A percentile compares a stretch with the other conserved stretches of the same genome.
Evolutionary conservation across 306 rosid species (phyloP).

Genomic region (Vigna radiata): DNA sequence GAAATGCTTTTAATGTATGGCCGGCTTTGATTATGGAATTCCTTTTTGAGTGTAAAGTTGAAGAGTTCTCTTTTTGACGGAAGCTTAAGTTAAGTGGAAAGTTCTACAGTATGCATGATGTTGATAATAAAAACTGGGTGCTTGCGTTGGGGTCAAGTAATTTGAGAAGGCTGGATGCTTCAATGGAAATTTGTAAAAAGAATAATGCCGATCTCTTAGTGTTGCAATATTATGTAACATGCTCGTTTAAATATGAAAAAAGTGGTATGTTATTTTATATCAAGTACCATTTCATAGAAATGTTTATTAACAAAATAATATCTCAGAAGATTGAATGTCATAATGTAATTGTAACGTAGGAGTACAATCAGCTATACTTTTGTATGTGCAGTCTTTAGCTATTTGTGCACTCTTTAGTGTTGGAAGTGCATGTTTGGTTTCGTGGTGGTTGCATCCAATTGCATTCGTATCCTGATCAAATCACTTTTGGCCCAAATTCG

Average conservation of each 20-base stretch:
- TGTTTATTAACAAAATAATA: not conserved
- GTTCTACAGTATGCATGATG: conserved; percentile 9
- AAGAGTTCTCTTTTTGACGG: conserved; percentile 24
- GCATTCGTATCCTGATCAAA: too few species aligned
- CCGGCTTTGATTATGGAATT: conserved; percentile 59
- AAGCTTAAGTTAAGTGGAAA: conserved; percentile 28
- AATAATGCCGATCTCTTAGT: not conserved
- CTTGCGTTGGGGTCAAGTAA: conserved; percentile 7
- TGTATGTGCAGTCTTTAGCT: not conserved
- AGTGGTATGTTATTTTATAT: not conserved
- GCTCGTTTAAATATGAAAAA: not conserved
- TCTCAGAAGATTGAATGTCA: not conserved
- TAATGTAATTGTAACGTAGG: not conserved
- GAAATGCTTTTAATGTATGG: conserved; percentile 72
- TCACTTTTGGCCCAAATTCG: too few species aligned
- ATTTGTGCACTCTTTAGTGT: not conserved
- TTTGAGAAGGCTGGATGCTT: conserved; percentile 37
- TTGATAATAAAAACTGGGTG: conserved; percentile 29
- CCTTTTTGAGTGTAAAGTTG: conserved; percentile 28
- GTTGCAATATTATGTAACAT: not conserved
- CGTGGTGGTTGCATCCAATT: not conserved
- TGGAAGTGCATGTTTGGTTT: not conserved
- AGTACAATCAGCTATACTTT: not conserved
- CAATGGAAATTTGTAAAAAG: conserved; percentile 16
- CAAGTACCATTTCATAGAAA: not conserved